These are phyloP conservation scores for Candida vartiovaarae DNA, from an alignment of 805 yeast species.

Conservation along the genomic window DNA sequence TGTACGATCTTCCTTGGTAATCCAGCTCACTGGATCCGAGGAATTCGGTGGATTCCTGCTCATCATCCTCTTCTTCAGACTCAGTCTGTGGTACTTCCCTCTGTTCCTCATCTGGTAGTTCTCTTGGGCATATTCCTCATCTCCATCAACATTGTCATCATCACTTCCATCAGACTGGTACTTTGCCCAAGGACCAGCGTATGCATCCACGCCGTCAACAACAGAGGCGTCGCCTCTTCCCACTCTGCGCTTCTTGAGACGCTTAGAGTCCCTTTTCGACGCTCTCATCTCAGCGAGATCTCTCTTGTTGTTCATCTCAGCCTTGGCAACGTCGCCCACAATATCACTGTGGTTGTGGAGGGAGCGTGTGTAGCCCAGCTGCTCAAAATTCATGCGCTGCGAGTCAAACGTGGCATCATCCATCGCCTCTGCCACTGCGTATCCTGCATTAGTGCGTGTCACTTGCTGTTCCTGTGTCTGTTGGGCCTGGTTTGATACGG, in stretches of 20 bases:
- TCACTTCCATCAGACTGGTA: constrained; percentile 24
- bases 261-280: constrained; percentile 25
- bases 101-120: constrained; percentile 8
- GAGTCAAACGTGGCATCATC: constrained; percentile 36
- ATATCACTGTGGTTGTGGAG: constrained; percentile 2
- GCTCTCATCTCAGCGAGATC: constrained; percentile 21
- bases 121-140: constrained; percentile 3
- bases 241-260: constrained; percentile 30
- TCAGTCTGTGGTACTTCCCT: constrained; percentile 6
- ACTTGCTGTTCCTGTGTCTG: background rate
- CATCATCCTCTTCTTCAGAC: constrained; percentile 19
- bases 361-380: constrained; percentile 19
- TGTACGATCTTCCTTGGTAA: constrained; percentile 55
- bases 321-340: constrained; percentile 10
- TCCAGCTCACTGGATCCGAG: constrained; percentile 34
- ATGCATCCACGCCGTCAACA: constrained; percentile 37
- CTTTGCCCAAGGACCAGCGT: constrained; percentile 61
- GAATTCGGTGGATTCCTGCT: constrained; percentile 26
- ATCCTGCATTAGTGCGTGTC: constrained; percentile 4
- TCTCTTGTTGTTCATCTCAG: constrained; percentile 18
- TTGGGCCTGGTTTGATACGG: too few species aligned
- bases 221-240: constrained; percentile 28
- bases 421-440: constrained; percentile 23
- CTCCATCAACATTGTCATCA: constrained; percentile 3
- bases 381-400: constrained; percentile 32